These are phyloP conservation scores for Euphrasia confusa DNA, from an alignment of 257 asterid genomes.

Conservation along the genomic window DNA sequence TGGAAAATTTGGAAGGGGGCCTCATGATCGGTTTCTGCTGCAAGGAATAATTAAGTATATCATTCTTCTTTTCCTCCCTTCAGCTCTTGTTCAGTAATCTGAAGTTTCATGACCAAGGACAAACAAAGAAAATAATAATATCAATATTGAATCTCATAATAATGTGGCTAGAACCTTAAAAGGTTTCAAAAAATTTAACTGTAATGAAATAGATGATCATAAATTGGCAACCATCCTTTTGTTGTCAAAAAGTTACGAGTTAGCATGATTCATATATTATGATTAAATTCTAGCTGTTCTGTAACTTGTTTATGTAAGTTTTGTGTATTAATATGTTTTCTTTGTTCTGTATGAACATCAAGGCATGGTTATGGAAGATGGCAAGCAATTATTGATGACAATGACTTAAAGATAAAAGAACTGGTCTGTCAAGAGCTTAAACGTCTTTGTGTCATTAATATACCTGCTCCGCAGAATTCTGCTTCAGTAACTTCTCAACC, in stretches of 20 bases:
- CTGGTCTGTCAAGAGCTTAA: conserved; percentile 80
- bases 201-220: neutral
- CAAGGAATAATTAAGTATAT: conserved; percentile 73
- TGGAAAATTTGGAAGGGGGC: conserved; percentile 88
- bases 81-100: conserved; percentile 11
- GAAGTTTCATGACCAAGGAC: conserved; percentile 14
- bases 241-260: conserved; percentile 8
- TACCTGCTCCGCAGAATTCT: conserved; percentile 16
- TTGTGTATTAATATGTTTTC: conserved; percentile 21
- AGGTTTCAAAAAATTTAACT: conserved; percentile 9
- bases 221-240: conserved; percentile 7
- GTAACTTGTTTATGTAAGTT: neutral
- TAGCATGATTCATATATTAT: no score
- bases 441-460: conserved; percentile 53
- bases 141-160: conserved; percentile 15
- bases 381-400: conserved; percentile 95
- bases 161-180: conserved; percentile 12
- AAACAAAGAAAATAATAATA: conserved; percentile 11
- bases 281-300: conserved; percentile 17
- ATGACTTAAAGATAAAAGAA: conserved; percentile 74
- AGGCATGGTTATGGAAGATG: conserved; percentile 99
- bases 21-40: conserved; percentile 68
- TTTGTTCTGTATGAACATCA: conserved; percentile 27
- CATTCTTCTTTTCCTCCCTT: conserved; percentile 17
- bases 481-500: conserved; percentile 45